Percentiles rank a stretch among this genome's conserved stretches.
Conservation (phyloP, 2,329 filamentous ascomycete species). For the Raffaelea deltoideospora region DNA sequence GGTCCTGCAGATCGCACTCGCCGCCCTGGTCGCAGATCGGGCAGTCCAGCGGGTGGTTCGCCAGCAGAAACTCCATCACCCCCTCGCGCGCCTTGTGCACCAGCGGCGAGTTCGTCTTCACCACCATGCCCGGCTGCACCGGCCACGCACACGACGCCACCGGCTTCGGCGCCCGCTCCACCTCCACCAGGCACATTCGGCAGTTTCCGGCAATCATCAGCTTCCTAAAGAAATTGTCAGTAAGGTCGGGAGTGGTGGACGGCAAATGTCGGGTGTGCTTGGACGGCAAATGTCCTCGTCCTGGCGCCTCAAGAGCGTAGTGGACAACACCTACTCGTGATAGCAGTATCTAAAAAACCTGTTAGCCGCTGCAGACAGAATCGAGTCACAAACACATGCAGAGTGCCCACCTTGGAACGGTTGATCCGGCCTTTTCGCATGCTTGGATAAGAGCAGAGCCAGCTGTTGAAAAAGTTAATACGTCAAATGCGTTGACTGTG, state of each 20-base stretch:
- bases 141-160: conserved; percentile 98
- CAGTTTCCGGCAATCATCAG: conserved; percentile 99
- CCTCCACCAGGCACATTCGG: conserved; percentile 98
- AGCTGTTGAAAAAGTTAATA: conserved; percentile 41
- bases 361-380: no score
- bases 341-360: conserved; percentile 68
- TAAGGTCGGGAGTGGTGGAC: conserved; percentile 1
- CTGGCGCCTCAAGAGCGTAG: neutral
- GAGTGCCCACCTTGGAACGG: conserved; percentile 72
- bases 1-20: conserved; percentile 97
- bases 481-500: no score
- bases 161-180: conserved; percentile 89
- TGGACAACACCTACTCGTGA: conserved; percentile 51
- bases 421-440: conserved; percentile 91
- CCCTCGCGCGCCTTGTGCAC: conserved; percentile 97
- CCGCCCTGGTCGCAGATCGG: conserved; percentile 98
- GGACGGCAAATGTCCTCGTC: neutral
- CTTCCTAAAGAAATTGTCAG: conserved; percentile 68
- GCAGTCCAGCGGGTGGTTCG: conserved; percentile 92
- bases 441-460: conserved; percentile 96
- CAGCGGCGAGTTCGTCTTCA: conserved; percentile 93
- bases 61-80: conserved; percentile 96
- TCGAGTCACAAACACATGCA: no score
- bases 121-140: conserved; percentile 95
- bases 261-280: neutral